Conservation (phyloP, 768 basidiomycete species). For the Pulveroboletus sp. region DNA sequence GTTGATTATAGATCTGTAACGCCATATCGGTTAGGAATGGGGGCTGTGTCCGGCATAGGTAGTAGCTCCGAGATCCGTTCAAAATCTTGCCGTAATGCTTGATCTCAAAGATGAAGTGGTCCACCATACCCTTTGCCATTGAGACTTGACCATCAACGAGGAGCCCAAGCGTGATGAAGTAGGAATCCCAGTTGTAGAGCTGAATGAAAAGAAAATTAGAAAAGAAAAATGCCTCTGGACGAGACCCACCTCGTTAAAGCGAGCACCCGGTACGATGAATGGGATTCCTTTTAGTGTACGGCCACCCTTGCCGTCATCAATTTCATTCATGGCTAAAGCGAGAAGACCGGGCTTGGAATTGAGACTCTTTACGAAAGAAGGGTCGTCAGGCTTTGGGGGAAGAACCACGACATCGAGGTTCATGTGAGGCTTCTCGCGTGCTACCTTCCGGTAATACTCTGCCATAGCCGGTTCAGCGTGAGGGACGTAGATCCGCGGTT, state of each 20-base stretch:
- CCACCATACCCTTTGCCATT: conserved; percentile 97
- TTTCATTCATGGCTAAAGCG: conserved; percentile 93
- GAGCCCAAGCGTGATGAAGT: conserved; percentile 91
- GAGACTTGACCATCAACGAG: conserved; percentile 92
- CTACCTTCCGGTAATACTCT: conserved; percentile 91
- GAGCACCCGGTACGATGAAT: conserved; percentile 95
- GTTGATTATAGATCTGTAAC: conserved; percentile 94
- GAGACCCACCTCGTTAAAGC: conserved; percentile 83
- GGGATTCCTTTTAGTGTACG: conserved; percentile 90
- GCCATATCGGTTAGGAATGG: conserved; percentile 99
- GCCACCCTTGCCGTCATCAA: conserved; percentile 74
- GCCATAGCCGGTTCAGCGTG: conserved; percentile 92
- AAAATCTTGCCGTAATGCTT: conserved; percentile 96
- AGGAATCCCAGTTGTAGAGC: conserved; percentile 95
- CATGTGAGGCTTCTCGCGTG: conserved; percentile 88
- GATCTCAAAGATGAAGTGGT: conserved; percentile 99
- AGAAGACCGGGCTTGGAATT: conserved; percentile 94
- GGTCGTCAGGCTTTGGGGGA: conserved; percentile 84
- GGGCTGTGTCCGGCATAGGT: conserved; percentile 93
- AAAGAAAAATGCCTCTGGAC: neutral
- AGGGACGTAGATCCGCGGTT: conserved; percentile 94
- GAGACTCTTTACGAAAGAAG: conserved; percentile 84
- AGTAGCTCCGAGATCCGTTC: conserved; percentile 94
- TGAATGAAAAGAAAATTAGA: conserved; percentile 29
- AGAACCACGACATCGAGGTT: conserved; percentile 91